Evolutionary conservation across 2,329 filamentous ascomycete species (phyloP).

Genomic region (Emmonsia crescens): DNA sequence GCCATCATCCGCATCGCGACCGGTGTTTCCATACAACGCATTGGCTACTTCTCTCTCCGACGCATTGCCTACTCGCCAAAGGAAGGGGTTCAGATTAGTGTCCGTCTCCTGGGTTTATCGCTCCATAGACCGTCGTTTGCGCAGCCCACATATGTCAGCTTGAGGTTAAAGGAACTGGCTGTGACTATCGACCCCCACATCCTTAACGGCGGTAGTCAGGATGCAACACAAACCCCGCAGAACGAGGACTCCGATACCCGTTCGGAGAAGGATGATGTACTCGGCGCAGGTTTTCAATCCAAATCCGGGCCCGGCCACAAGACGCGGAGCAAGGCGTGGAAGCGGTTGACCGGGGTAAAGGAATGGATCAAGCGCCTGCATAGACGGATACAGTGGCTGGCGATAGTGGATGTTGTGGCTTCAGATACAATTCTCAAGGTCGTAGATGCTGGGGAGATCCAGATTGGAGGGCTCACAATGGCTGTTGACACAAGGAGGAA

Average conservation of each 20-base stretch:
- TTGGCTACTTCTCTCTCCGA: slow-evolving; percentile 85
- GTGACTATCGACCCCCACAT: slow-evolving; percentile 69
- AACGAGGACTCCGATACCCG: slow-evolving; percentile 12
- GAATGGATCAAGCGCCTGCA: slow-evolving; percentile 80
- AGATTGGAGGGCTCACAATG: slow-evolving; percentile 73
- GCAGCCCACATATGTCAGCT: slow-evolving; percentile 90
- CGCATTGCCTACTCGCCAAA: slow-evolving; percentile 80
- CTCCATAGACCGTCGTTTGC: slow-evolving; percentile 92
- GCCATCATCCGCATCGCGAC: slow-evolving; percentile 86
- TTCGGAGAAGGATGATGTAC: slow-evolving; percentile 5
- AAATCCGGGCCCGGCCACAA: neutral
- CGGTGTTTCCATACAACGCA: slow-evolving; percentile 86
- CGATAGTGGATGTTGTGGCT: slow-evolving; percentile 79
- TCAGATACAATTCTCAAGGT: slow-evolving; percentile 68
- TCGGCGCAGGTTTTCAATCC: slow-evolving; percentile 6
- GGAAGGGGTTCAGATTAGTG: slow-evolving; percentile 81
- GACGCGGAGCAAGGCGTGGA: slow-evolving; percentile 64
- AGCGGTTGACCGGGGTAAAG: slow-evolving; percentile 64
- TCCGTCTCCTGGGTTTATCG: slow-evolving; percentile 77
- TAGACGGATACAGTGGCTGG: slow-evolving; percentile 75
- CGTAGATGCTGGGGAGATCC: slow-evolving; percentile 69
- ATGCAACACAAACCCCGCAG: slow-evolving; percentile 13
- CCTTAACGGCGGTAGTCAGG: slow-evolving; percentile 16
- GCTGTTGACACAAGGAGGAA: slow-evolving; percentile 85
- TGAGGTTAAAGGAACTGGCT: slow-evolving; percentile 75